Conservation (phyloP, 257 asterid species). For the Prunella vulgaris region DNA sequence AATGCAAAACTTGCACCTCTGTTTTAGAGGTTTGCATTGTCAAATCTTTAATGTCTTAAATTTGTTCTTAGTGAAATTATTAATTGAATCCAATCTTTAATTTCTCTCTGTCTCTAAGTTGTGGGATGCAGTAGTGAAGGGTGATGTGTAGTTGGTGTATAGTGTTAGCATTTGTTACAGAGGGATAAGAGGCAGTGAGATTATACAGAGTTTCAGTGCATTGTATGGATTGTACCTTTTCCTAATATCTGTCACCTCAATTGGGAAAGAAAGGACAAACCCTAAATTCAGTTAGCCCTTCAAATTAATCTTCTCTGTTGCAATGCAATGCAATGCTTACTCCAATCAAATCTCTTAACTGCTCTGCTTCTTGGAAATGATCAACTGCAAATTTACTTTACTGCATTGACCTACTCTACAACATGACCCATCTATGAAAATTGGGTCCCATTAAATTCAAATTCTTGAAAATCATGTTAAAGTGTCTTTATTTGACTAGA, state of each 20-base stretch:
- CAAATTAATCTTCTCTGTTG: constrained; percentile 20
- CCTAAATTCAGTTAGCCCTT: constrained; percentile 14
- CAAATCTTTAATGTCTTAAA: neutral
- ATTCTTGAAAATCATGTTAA: neutral
- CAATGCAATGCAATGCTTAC: constrained; percentile 42
- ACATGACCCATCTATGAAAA: neutral
- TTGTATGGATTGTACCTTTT: constrained; percentile 24
- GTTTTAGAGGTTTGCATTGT: neutral
- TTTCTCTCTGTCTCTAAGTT: too few relatives aligned
- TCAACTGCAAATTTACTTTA: neutral
- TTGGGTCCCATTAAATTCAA: neutral
- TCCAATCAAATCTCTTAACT: constrained; percentile 28
- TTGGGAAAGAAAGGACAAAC: constrained; percentile 31
- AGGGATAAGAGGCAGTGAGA: constrained; percentile 4
- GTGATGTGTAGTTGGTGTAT: neutral
- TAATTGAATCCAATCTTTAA: too few relatives aligned
- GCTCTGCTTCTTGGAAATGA: constrained; percentile 34
- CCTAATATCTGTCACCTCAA: constrained; percentile 27
- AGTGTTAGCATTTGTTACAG: neutral
- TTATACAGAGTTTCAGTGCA: constrained; percentile 23
- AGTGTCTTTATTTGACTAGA: neutral
- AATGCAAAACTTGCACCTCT: neutral
- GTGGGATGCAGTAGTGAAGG: neutral
- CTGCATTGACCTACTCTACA: neutral
- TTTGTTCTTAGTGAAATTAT: neutral